Percentiles rank a stretch among this genome's conserved stretches.
phyloP scores from a whole-genome alignment of 2,329 filamentous ascomycete species.

The Laburnicola sp. region DNA sequence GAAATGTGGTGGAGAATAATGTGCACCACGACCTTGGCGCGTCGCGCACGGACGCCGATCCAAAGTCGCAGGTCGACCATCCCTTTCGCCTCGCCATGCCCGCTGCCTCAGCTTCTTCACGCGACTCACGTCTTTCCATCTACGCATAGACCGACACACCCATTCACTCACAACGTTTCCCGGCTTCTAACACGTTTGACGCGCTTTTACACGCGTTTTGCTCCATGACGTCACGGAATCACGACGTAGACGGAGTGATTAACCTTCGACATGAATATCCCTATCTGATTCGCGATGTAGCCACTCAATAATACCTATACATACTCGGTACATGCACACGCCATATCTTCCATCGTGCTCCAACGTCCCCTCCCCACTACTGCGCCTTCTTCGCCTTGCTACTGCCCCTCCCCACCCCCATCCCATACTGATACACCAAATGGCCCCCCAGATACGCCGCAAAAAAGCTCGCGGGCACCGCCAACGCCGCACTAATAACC shows the following conservation, averaged over 20 bases:
- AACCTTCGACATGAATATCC: no score
- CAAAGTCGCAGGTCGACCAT: background rate
- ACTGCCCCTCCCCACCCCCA: slow-evolving; percentile 44
- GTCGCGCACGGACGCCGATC: slow-evolving; percentile 2
- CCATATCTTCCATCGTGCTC: background rate
- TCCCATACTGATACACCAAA: slow-evolving; percentile 52
- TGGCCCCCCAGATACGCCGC: slow-evolving; percentile 50
- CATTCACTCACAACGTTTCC: no score
- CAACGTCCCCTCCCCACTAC: slow-evolving; percentile 2
- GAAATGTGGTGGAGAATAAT: slow-evolving; percentile 15
- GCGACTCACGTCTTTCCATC: background rate
- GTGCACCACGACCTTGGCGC: slow-evolving; percentile 14
- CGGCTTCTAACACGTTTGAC: background rate
- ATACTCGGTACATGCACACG: no score
- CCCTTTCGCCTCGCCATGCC: slow-evolving; percentile 1
- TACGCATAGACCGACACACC: background rate
- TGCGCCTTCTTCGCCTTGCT: slow-evolving; percentile 36
- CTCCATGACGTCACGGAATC: slow-evolving; percentile 6
- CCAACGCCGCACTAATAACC: slow-evolving; percentile 41
- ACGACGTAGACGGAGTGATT: no score
- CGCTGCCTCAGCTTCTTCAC: background rate
- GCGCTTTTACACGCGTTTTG: background rate
- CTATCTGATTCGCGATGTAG: no score
- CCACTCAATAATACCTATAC: no score
- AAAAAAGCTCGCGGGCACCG: slow-evolving; percentile 42